phyloP scores from a whole-genome alignment of 768 basidiomycete genomes.

The Hemileccinum rubropunctum region DNA sequence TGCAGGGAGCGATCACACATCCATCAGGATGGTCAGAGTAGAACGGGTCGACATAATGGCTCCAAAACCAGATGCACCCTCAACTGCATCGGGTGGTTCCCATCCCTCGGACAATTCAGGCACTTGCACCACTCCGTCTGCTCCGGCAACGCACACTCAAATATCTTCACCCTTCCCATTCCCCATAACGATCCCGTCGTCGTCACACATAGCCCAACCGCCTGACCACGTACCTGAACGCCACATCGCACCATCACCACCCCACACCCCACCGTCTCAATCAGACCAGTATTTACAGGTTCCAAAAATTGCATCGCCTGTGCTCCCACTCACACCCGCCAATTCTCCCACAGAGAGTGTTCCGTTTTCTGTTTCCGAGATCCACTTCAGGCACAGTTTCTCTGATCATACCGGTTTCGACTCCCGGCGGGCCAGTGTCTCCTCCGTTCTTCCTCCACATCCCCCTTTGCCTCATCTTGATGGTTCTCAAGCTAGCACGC shows the following conservation, averaged over 20 bases:
- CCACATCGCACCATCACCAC: slow-evolving; percentile 16
- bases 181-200: slow-evolving; percentile 44
- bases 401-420: slow-evolving; percentile 31
- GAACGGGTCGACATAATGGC: slow-evolving; percentile 15
- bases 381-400: slow-evolving; percentile 45
- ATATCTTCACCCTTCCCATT: slow-evolving; percentile 40
- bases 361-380: slow-evolving; percentile 53
- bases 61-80: slow-evolving; percentile 31
- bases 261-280: slow-evolving; percentile 9
- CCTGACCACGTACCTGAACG: slow-evolving; percentile 15
- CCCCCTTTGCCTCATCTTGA: slow-evolving; percentile 36
- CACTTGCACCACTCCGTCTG: slow-evolving; percentile 15
- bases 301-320: slow-evolving; percentile 22
- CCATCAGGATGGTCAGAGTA: slow-evolving; percentile 13
- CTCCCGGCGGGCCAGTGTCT: slow-evolving; percentile 32
- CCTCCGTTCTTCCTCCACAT: slow-evolving; percentile 41
- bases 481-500: slow-evolving; percentile 17
- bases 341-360: slow-evolving; percentile 57
- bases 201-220: slow-evolving; percentile 31
- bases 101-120: slow-evolving; percentile 26
- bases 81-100: slow-evolving; percentile 31
- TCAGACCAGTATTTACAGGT: slow-evolving; percentile 28
- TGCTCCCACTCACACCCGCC: slow-evolving; percentile 26
- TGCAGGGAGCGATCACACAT: slow-evolving; percentile 20
- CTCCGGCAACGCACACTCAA: slow-evolving; percentile 22